phyloP scores from a whole-genome alignment of 768 basidiomycete species.

The Aureoboletus auriporus region DNA sequence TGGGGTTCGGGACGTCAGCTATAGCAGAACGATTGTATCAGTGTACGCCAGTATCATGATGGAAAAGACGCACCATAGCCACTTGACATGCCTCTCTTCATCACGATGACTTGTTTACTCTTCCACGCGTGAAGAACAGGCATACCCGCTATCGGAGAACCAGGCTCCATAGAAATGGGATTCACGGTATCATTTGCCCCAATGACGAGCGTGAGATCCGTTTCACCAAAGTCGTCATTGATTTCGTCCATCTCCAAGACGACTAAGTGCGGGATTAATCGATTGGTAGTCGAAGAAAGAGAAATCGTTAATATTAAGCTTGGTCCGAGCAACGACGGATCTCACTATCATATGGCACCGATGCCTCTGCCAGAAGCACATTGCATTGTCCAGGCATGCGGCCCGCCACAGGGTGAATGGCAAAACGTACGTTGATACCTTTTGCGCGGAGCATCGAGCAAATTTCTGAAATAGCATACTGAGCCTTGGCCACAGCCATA shows the following conservation, averaged over 20 bases:
- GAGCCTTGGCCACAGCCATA: slow-evolving; percentile 91
- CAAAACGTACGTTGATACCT: slow-evolving; percentile 78
- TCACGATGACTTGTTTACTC: slow-evolving; percentile 87
- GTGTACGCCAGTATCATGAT: not conserved
- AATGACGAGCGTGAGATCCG: slow-evolving; percentile 87
- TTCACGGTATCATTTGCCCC: slow-evolving; percentile 93
- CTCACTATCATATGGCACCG: slow-evolving; percentile 86
- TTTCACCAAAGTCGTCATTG: slow-evolving; percentile 86
- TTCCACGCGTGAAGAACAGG: slow-evolving; percentile 91
- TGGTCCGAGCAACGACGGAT: slow-evolving; percentile 2
- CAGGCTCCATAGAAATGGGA: slow-evolving; percentile 82
- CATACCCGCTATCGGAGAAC: slow-evolving; percentile 89
- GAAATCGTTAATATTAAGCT: not conserved
- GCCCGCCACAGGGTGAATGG: slow-evolving; percentile 87
- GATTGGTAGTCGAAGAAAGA: not conserved
- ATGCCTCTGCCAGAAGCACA: slow-evolving; percentile 86
- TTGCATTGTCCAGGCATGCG: slow-evolving; percentile 95
- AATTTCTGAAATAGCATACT: slow-evolving; percentile 76
- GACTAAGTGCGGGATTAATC: slow-evolving; percentile 39
- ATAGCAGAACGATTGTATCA: slow-evolving; percentile 6
- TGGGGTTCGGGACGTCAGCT: slow-evolving; percentile 91
- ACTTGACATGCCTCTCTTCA: slow-evolving; percentile 88
- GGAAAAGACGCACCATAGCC: slow-evolving; percentile 62
- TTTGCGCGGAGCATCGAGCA: slow-evolving; percentile 66
- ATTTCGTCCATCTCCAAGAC: slow-evolving; percentile 94